A percentile compares a stretch with the other conserved stretches of the same genome.
Conservation (phyloP, 2,329 filamentous ascomycete species). For the Aspergillus oerlinghausenensis region DNA sequence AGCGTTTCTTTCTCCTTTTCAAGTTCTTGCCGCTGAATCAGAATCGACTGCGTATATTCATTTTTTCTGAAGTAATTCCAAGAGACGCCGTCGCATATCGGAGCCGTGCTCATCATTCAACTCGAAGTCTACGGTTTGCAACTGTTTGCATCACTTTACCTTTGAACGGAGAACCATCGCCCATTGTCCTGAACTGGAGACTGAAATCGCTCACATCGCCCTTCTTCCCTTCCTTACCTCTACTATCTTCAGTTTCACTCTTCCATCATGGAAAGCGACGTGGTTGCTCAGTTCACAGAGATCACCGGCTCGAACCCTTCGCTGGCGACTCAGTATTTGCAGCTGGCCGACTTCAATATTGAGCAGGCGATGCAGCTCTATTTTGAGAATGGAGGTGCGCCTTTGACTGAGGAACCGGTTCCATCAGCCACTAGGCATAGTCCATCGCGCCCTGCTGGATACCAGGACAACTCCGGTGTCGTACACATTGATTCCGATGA, state of each 20-base stretch:
- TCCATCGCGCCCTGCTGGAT: conserved; percentile 32
- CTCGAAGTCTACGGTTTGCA: conserved; percentile 23
- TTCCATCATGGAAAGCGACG: conserved; percentile 61
- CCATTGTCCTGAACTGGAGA: conserved; percentile 2
- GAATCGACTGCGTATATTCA: neutral
- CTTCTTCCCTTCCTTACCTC: neutral
- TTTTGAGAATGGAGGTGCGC: conserved; percentile 75
- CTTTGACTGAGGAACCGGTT: conserved; percentile 50
- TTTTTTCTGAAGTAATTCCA: neutral
- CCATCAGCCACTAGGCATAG: conserved; percentile 21
- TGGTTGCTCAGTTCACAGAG: conserved; percentile 69
- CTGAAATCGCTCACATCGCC: neutral
- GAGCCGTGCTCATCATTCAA: neutral
- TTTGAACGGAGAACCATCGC: conserved; percentile 11
- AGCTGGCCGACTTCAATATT: conserved; percentile 77
- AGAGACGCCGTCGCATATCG: neutral
- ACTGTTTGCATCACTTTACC: conserved; percentile 25
- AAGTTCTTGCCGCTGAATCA: neutral
- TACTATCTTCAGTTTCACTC: neutral
- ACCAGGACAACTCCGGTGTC: conserved; percentile 55
- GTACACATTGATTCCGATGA: conserved; percentile 77
- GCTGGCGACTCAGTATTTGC: conserved; percentile 76
- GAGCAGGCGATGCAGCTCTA: conserved; percentile 84
- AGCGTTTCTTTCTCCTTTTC: neutral
- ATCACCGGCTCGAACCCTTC: conserved; percentile 73